phyloP scores from a whole-genome alignment of 2,329 filamentous ascomycete genomes.

The Aulographum hederae region DNA sequence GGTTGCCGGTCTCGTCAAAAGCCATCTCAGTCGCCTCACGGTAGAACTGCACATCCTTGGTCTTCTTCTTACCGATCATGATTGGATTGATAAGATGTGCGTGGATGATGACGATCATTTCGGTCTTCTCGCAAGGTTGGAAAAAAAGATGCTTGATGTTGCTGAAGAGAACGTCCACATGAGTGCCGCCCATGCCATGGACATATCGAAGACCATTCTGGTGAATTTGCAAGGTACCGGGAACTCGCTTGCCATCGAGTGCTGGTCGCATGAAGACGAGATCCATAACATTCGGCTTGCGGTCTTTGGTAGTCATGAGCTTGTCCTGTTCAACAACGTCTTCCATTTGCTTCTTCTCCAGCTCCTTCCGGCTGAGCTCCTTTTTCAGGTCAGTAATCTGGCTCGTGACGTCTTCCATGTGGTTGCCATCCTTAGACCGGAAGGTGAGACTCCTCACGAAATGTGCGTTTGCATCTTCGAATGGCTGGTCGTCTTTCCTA shows the following conservation, averaged over 20 bases:
- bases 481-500: constrained; percentile 91
- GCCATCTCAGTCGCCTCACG: constrained; percentile 96
- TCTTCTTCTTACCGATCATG: constrained; percentile 97
- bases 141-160: constrained; percentile 99
- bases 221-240: constrained; percentile 91
- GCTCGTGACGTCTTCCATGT: constrained; percentile 77
- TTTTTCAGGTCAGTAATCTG: constrained; percentile 96
- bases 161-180: constrained; percentile 88
- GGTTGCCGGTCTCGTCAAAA: constrained; percentile 95
- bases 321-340: constrained; percentile 99
- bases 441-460: constrained; percentile 94
- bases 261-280: constrained; percentile 92
- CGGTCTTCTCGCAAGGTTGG: constrained; percentile 89
- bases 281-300: constrained; percentile 74
- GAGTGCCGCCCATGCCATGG: constrained; percentile 55
- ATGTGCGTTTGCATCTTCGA: constrained; percentile 88
- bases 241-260: constrained; percentile 90
- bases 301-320: constrained; percentile 83
- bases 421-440: constrained; percentile 71
- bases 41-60: constrained; percentile 96
- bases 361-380: constrained; percentile 75
- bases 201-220: constrained; percentile 93
- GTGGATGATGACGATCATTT: constrained; percentile 94
- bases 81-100: constrained; percentile 96
- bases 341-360: constrained; percentile 99